Evolutionary conservation across 2,329 filamentous ascomycete genomes (phyloP).

Genomic region (Penicillium rolfsii): DNA sequence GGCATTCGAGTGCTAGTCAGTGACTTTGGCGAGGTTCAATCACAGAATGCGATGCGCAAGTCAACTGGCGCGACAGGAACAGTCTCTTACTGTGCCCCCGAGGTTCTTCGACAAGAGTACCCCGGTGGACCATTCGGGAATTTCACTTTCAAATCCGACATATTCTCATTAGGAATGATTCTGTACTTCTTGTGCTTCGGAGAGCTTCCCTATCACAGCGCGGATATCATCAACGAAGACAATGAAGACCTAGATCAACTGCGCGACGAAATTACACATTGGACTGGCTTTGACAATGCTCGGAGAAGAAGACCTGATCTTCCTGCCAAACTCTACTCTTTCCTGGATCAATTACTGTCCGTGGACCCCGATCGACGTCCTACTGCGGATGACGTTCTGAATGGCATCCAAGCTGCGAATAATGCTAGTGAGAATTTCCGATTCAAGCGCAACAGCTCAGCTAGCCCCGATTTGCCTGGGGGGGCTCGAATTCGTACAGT

Average conservation of each 20-base stretch:
- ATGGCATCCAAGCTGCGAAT: constrained; percentile 67
- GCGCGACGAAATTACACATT: constrained; percentile 80
- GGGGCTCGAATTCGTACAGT: constrained; percentile 45
- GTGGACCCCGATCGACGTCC: constrained; percentile 77
- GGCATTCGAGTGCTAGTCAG: constrained; percentile 84
- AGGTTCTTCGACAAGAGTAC: constrained; percentile 73
- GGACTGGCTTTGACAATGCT: constrained; percentile 84
- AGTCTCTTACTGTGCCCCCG: constrained; percentile 95
- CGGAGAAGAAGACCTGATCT: constrained; percentile 76
- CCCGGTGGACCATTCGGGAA: constrained; percentile 77
- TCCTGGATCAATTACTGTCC: constrained; percentile 79
- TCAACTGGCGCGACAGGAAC: constrained; percentile 94
- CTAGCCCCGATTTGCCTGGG: constrained; percentile 38
- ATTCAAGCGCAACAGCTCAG: constrained; percentile 38
- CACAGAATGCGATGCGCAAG: constrained; percentile 76
- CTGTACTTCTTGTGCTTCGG: constrained; percentile 98
- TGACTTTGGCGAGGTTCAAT: constrained; percentile 96
- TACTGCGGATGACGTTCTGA: constrained; percentile 81
- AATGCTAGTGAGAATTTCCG: constrained; percentile 53
- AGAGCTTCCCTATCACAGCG: constrained; percentile 78
- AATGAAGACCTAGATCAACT: constrained; percentile 86
- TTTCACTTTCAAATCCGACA: constrained; percentile 94
- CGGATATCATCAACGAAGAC: constrained; percentile 85
- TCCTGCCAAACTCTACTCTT: constrained; percentile 80
- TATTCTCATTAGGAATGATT: constrained; percentile 99